Conservation (phyloP, 1,284 basidiomycete genomes). For the Moesziomyces sp. region DNA sequence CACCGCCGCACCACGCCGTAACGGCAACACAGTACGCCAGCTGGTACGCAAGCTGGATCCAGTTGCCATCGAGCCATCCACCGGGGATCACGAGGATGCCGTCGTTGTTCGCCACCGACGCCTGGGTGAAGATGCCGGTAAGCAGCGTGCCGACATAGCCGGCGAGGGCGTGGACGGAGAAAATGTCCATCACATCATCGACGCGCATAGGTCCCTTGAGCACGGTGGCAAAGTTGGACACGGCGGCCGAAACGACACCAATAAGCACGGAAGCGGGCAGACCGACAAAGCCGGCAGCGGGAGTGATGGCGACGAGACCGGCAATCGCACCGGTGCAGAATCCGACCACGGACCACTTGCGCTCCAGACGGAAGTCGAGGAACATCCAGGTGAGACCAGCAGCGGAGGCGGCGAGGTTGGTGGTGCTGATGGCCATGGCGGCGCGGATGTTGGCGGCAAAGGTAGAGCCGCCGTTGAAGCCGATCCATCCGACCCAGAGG, state of each 20-base stretch:
- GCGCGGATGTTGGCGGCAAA: constrained; percentile 91
- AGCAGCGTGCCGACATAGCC: constrained; percentile 63
- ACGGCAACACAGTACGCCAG: constrained; percentile 80
- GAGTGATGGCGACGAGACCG: constrained; percentile 69
- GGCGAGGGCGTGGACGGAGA: constrained; percentile 61
- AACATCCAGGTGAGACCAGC: constrained; percentile 89
- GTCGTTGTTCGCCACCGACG: constrained; percentile 81
- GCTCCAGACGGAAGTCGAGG: constrained; percentile 83
- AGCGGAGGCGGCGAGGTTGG: constrained; percentile 77
- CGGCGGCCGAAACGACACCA: constrained; percentile 78
- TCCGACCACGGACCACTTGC: constrained; percentile 76
- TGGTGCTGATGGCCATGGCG: constrained; percentile 85
- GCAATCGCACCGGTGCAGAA: constrained; percentile 68
- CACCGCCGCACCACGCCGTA: constrained; percentile 72
- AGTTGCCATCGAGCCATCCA: constrained; percentile 78
- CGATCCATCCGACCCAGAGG: constrained; percentile 97
- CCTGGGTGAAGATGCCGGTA: constrained; percentile 77
- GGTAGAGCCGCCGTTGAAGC: constrained; percentile 86
- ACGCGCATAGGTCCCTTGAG: constrained; percentile 74
- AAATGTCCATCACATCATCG: constrained; percentile 78
- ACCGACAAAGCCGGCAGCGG: constrained; percentile 71
- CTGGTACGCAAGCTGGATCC: constrained; percentile 83
- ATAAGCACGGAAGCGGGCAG: constrained; percentile 78
- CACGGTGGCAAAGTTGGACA: constrained; percentile 89
- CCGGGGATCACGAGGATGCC: constrained; percentile 72